Evolutionary conservation across 305 asterid genomes (phyloP), one percentile per base, ranked within the genome.

Genomic region (Withania somnifera): DNA sequence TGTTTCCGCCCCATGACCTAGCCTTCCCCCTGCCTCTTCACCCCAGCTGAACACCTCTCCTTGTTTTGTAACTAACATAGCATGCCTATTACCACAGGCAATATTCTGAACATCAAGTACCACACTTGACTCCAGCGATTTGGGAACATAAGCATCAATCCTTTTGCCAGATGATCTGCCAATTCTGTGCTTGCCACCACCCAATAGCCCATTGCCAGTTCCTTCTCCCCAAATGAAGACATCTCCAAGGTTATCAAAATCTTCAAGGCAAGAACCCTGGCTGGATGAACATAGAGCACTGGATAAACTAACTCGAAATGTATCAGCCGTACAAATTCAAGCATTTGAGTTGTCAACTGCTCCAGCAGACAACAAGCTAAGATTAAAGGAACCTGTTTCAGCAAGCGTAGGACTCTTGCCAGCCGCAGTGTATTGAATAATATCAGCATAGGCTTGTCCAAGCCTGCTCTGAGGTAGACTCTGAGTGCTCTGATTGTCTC

Each of bases 41-140:
- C 99, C 98, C 99, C 99, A 95, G 84, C 98, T 94, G 87, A 87
- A 95, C 22, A 88, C 86, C 57, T 93, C 98, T 66, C 99, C 99
- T 80, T 92, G 97, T 84, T 91, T 94, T 15, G 95, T 90, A 82
- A 94, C 94, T 73, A 95, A 85, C 71, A 88, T 89, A 2, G 97
- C 98, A 30, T 94, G 97, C 79, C 85, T 90, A 61, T 64, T 69
- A 36, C 99, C 98, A 64, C 97, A 94, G 20, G 97, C 86, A 51
- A 94, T 87, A 56, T 85, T 87, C 19, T 88, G 93, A n/a, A 89
- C 93, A 82, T 95, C 97, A 76, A 93, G 97, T 9, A 91, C 96
- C 84, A 85, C 82, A 42, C 88, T 93, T 11, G 97, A 93, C 77
- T 92, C 98, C 84, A 95, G 84, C 24, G 92, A 88, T 86, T 92